Conservation (phyloP, 805 yeast genomes). For the Lipomyces mesembrius region DNA sequence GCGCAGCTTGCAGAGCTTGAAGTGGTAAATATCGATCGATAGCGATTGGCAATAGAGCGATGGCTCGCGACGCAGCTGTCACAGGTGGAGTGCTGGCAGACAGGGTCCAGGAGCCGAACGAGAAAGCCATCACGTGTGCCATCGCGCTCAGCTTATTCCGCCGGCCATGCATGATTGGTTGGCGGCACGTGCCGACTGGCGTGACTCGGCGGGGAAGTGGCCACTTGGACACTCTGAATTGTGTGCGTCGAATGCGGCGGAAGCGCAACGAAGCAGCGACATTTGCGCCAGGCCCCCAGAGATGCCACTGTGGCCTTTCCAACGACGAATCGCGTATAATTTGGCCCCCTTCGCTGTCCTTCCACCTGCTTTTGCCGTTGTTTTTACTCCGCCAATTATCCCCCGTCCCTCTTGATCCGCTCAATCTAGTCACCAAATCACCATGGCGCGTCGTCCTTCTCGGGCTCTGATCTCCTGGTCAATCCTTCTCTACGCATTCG, state of each 20-base stretch:
- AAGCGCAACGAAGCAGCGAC: slow-evolving; percentile 2
- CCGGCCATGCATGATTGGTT: slow-evolving; percentile 1
- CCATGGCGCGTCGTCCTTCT: slow-evolving; percentile 33
- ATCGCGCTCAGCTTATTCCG: not conserved
- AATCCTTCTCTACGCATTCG: slow-evolving; percentile 45
- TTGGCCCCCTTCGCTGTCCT: slow-evolving; percentile 7
- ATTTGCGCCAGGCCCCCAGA: slow-evolving; percentile 12
- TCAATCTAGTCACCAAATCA: not conserved
- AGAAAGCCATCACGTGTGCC: not conserved
- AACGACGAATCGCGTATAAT: slow-evolving; percentile 1
- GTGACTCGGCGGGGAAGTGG: not conserved
- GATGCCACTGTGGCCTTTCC: slow-evolving; percentile 39
- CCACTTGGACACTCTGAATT: not conserved
- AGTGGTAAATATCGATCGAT: not conserved
- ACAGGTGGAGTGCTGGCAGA: no score
- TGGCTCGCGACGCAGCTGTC: not conserved
- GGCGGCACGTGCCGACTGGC: not conserved
- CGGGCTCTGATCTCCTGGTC: slow-evolving; percentile 42
- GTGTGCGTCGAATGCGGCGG: slow-evolving; percentile 9
- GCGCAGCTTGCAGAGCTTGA: not conserved
- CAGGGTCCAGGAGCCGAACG: not conserved
- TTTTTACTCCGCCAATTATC: not conserved
- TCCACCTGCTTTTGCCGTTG: not conserved
- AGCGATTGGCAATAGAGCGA: not conserved
- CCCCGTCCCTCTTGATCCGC: not conserved